Evolutionary conservation across 2,329 filamentous ascomycete genomes (phyloP), one percentile per base, ranked within the genome.

Genomic region (Pyricularia sp.): DNA sequence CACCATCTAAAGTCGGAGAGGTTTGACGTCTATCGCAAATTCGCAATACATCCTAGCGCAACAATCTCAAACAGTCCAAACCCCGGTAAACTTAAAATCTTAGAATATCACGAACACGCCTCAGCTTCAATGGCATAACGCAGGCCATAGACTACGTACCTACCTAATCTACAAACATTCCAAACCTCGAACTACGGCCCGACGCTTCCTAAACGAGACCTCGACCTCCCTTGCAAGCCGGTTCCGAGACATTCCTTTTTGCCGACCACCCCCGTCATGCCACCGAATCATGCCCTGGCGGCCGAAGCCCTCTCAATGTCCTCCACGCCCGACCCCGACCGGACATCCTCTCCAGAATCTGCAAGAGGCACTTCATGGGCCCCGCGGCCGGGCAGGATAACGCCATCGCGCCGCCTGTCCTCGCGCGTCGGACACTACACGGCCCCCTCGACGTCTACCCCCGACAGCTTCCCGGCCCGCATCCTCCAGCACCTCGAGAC

Each of bases 271-370:
- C 58, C 58, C 58, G 64, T 14, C n/a, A 86, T 86, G 84, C 82
- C 84, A 42, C 81, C 81, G 73, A 82, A 86, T 78, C 83, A 84
- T 76, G 76, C 77, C 64, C 82, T 83, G 69, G 79, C 83, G 70
- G 83, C 83, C 69, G 82, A 80, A 73, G 82, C 81, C 64, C 81
- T 85, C 55, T 80, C 83, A 70, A 75, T 85, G 68, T 79, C 80
- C 31, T 77, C 74, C 50, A 73, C 76, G 11, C 14, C 28, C 17
- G 69, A 73, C 55, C 11, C 28, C 30, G 69, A 73, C 55, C 64
- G 69, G 74, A 74, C 64, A 68, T 73, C 70, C 58, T 73, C 72
- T 63, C 73, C 72, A 70, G 75, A 72, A 64, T 76, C 78, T 12
- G 74, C 77, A 36, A 36, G 33, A 12, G 36, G 67, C 12, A 30